A percentile compares a stretch with the other conserved stretches of the same genome.
Conservation (phyloP, 2,329 filamentous ascomycete species). For the Cladosporium colombiae region DNA sequence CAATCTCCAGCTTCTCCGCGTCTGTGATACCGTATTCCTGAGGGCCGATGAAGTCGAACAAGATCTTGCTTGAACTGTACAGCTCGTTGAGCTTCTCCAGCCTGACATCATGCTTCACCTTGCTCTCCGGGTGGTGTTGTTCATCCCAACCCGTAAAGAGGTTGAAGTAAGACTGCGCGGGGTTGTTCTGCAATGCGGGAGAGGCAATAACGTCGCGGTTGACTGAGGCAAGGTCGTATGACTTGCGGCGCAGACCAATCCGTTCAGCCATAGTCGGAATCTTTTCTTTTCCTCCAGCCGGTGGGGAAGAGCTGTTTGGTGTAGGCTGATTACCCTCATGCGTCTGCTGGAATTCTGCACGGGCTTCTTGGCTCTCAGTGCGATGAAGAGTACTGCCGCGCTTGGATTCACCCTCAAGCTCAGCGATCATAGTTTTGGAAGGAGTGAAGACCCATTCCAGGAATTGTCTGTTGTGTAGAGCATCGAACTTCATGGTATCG, state of each 20-base stretch:
- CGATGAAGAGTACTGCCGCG: conserved; percentile 25
- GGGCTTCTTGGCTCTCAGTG: conserved; percentile 36
- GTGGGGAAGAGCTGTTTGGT: conserved; percentile 10
- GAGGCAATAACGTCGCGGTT: conserved; percentile 21
- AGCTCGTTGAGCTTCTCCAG: conserved; percentile 88
- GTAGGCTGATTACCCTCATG: conserved; percentile 31
- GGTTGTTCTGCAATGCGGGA: conserved; percentile 38
- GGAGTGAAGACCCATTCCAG: conserved; percentile 97
- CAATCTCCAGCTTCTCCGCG: conserved; percentile 97
- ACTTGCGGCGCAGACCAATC: conserved; percentile 56
- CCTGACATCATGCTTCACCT: conserved; percentile 78
- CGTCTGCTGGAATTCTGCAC: conserved; percentile 36
- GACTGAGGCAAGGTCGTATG: conserved; percentile 42
- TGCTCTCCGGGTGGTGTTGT: conserved; percentile 51
- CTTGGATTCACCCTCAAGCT: conserved; percentile 39
- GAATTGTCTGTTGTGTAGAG: conserved; percentile 92
- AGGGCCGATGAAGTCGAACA: conserved; percentile 98
- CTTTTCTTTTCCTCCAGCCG: conserved; percentile 8
- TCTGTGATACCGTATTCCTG: conserved; percentile 98
- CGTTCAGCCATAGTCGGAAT: conserved; percentile 44
- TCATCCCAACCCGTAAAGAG: conserved; percentile 70
- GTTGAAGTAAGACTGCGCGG: conserved; percentile 76
- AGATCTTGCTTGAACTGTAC: conserved; percentile 87
- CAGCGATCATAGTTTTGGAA: conserved; percentile 72
- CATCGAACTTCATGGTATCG: conserved; percentile 99